Evolutionary conservation across 768 basidiomycete species (phyloP).

Genomic region (Serendipita sp.): DNA sequence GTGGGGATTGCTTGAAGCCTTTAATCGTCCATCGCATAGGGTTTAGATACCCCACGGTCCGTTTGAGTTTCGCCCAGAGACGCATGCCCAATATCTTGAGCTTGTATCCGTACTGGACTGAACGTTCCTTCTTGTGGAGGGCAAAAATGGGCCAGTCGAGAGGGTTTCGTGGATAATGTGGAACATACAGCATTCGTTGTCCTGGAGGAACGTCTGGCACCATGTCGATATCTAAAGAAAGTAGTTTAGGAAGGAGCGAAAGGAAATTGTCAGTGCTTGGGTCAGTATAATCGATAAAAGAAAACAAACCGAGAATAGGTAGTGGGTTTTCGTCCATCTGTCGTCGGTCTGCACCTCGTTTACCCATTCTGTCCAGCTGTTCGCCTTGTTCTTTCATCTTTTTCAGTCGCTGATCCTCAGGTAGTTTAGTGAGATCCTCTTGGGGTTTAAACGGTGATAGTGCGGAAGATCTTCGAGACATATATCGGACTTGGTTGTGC

Average conservation of each 20-base stretch:
- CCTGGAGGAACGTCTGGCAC: background rate
- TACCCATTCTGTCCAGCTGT: conserved; percentile 3
- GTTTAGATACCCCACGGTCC: no score
- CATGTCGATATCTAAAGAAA: background rate
- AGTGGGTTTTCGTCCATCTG: background rate
- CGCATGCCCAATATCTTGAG: no score
- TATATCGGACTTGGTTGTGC: no score
- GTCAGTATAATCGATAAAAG: no score
- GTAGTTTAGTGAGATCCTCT: background rate
- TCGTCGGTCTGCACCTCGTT: background rate
- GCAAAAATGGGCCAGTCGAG: background rate
- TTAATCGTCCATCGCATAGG: no score
- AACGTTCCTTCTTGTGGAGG: no score
- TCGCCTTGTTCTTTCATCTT: background rate
- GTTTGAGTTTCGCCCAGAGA: no score
- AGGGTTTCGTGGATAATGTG: background rate
- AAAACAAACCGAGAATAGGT: background rate
- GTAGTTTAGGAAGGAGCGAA: background rate
- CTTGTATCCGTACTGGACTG: no score
- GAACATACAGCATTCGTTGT: background rate
- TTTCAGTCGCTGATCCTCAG: background rate
- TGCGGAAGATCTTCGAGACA: no score
- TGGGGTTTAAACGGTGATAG: background rate
- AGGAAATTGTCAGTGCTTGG: no score
- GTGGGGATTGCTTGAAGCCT: no score